Base-by-base conservation (phyloP, 306 rosid genomes). In the Trifolium dubium region DNA sequence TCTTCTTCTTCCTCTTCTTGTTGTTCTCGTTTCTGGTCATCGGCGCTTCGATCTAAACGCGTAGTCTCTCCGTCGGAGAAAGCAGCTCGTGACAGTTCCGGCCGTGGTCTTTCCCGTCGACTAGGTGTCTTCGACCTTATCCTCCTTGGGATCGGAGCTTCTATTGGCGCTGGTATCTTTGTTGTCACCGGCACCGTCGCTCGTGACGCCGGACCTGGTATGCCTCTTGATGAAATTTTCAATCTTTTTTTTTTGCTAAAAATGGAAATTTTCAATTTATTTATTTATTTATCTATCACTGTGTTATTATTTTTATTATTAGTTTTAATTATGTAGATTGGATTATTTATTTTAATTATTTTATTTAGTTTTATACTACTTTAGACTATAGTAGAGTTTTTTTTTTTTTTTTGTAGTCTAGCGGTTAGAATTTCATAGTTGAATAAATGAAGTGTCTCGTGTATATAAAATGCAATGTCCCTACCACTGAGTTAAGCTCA, bases 111-210 rank as follows among this genome's bases (percentile, higher is more conserved):
- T 49, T 84, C 91, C 63, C 96, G 97, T 37, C 88, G 89, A 5
- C 99, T 94, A 15, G 93, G 96, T 47, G 82, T 86, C 65, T 5
- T 92, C 51, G 99, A 94, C 75, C 97, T 94, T 49, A n/a, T 94
- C 9, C 96, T 94, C 56, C 82, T 94, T 60, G 96, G 97, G 8
- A 83, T 94, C 64, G 99, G 96, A 13, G 96, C 97, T n/a, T 94
- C 97, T 72, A 92, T 94, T 19, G 97, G 97, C 18, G 95, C 97
- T 30, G 97, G 99, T 2, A 92, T 92, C 23, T 94, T 94, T 73
- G 96, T 94, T 61, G 80, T 94, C 70, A 94, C 99, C 67, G 97
- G 99, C 43, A 94, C 97, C 72, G 99, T 94, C 47, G 99, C 99
- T 64, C 93, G 77, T n/a, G 97, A 89, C 54, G 76, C 85, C 14